Base-by-base conservation (phyloP, 305 asterid species). In the Andrographis paniculata region DNA sequence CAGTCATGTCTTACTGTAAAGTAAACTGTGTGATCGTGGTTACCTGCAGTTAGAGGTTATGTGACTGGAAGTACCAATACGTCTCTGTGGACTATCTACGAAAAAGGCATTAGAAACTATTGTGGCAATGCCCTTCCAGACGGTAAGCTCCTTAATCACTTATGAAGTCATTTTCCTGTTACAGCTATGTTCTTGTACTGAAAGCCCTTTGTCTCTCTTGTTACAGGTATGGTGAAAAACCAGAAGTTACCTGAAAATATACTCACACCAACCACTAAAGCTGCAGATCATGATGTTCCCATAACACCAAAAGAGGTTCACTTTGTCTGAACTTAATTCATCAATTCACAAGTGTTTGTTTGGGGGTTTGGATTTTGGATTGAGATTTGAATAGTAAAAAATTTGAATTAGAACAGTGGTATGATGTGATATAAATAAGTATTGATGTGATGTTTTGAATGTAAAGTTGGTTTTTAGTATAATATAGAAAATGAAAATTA, bases 11-110 rank as follows among this genome's bases (percentile, higher is more conserved):
- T n/a, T n/a, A n/a, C n/a, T n/a, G n/a, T n/a, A n/a, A n/a, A n/a
- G n/a, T n/a, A n/a, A n/a, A n/a, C n/a, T n/a, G n/a, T n/a, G n/a
- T n/a, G n/a, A n/a, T n/a, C n/a, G n/a, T n/a, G n/a, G n/a, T n/a
- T n/a, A n/a, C n/a, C n/a, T n/a, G n/a, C 55, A 89, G 96, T 82
- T 48, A 74, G 98, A 77, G 96, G 98, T 48, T 85, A 80, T 59
- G 78, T 89, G 62, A 89, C 96, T 8, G 98, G 98, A 58, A 89
- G 94, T 69, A 86, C 98, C 33, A 96, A 89, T 43, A 89, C 98
- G 10, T 89, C 96, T 49, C 69, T 89, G 19, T 89, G 98, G 98
- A 82, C 95, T 0, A 94, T 89, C 50, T 89, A 89, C 75, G 71
- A 71, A 24, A 82, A 86, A 36, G 98, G 96, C 20, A 56, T 73